phyloP scores from a whole-genome alignment of 2,329 filamentous ascomycete species.

The Diplodia intermedia region DNA sequence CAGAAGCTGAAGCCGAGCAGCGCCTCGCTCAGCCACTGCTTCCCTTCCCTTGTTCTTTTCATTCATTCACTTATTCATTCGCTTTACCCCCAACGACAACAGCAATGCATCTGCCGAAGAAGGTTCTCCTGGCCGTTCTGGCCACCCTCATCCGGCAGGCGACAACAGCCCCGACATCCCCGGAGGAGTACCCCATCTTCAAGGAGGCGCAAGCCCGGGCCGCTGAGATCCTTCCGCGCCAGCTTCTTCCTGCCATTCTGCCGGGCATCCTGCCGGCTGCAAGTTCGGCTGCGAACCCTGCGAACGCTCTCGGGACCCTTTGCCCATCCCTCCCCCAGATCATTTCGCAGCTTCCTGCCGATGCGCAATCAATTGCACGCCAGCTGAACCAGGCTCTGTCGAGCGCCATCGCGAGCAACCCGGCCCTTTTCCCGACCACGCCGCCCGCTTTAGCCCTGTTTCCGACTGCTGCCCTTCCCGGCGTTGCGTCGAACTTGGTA shows the following conservation, averaged over 20 bases:
- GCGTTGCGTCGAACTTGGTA: not conserved
- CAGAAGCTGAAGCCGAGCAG: constrained; percentile 29
- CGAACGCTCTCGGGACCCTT: not conserved
- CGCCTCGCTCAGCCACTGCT: constrained; percentile 10
- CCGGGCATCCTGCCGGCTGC: not conserved
- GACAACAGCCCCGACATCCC: constrained; percentile 25
- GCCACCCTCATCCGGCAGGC: constrained; percentile 30
- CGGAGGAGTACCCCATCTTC: constrained; percentile 18
- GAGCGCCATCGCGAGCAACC: constrained; percentile 19
- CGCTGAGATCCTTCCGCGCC: constrained; percentile 23
- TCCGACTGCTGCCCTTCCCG: not conserved
- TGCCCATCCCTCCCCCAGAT: constrained; percentile 16
- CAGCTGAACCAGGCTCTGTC: constrained; percentile 19
- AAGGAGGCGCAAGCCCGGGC: constrained; percentile 16
- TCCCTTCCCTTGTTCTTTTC: constrained; percentile 3
- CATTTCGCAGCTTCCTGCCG: constrained; percentile 14
- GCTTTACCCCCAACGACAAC: not conserved
- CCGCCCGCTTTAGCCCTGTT: not conserved
- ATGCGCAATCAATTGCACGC: constrained; percentile 10
- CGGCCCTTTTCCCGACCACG: constrained; percentile 1
- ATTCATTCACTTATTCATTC: not conserved
- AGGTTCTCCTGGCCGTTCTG: constrained; percentile 29
- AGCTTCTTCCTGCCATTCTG: not conserved
- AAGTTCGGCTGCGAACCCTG: not conserved
- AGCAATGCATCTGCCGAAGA: constrained; percentile 26